Evolutionary conservation across 2,329 filamentous ascomycete species (phyloP).

Genomic region (Aureobasidium sp.): DNA sequence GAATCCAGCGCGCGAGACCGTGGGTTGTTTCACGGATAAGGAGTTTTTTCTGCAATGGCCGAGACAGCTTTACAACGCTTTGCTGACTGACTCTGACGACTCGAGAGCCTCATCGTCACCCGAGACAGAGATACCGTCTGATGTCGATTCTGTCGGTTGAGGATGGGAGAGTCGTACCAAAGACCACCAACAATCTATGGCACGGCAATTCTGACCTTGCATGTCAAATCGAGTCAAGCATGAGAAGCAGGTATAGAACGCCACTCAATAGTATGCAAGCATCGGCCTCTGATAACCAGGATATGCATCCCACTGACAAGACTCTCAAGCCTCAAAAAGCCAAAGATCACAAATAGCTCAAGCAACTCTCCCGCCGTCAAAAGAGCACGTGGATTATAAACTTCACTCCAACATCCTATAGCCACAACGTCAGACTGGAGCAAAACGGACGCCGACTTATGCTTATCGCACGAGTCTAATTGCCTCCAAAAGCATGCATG

Average conservation of each 20-base stretch:
- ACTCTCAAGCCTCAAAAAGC: background rate
- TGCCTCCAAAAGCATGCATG: background rate
- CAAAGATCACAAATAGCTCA: background rate
- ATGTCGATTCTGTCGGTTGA: background rate
- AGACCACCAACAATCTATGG: background rate
- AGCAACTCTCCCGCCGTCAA: background rate
- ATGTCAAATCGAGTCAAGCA: background rate
- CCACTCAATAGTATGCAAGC: constrained; percentile 5
- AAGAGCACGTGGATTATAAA: background rate
- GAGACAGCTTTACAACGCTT: constrained; percentile 3
- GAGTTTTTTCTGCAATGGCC: background rate
- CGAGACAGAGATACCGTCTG: background rate
- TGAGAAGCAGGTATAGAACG: background rate
- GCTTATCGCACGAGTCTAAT: constrained; percentile 4
- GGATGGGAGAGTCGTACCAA: background rate
- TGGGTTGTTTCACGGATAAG: background rate
- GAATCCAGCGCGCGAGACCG: background rate
- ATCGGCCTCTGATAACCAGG: background rate
- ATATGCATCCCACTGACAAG: background rate
- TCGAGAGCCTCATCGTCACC: background rate
- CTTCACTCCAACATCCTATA: constrained; percentile 6
- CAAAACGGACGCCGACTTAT: constrained; percentile 6
- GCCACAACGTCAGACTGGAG: background rate
- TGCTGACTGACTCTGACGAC: background rate
- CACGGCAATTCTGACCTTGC: background rate